Base-by-base conservation (phyloP, 2,329 filamentous ascomycete species). In the Aspergillus neotritici region DNA sequence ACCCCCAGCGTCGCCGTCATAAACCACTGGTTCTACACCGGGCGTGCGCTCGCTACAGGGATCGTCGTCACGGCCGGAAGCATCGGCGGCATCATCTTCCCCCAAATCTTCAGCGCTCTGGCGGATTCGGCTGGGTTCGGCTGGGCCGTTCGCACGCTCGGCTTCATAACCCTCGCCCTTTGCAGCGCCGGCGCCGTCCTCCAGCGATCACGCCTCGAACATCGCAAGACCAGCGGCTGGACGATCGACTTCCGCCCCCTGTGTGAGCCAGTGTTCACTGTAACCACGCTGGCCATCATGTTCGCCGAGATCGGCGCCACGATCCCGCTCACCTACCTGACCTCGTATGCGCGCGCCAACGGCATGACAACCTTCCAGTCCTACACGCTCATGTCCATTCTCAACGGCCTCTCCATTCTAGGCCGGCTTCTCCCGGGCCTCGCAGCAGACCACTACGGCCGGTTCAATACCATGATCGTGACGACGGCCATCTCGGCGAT, bases 251-350 rank as follows among this genome's bases (percentile, higher is more conserved):
- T 62, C 5, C 43, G 32, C 5, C 49, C 54, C 1, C 45, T 63
- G 4, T 46, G 34, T 2, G 58, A 62, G 17, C 25, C 40, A 10
- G 46, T 46, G 7, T 60, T 54, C 25, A 53, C 50, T 0, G 36
- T 50, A 1, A 63, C 58, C 0, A 64, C 56, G 0, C 25, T 55
- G 1, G 60, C 59, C 0, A 50, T 65, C 2, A 62, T 60, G 44
- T 52, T 65, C 4, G 55, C 63, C 14, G 61, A 64, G 35, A 61
- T 63, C 36, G 62, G 56, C 0, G 55, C 60, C 5, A 65, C 65
- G 21, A 59, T 67, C 9, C 64, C 63, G 1, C 47, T 57, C 16
- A 56, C 58, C 6, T 67, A 67, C 44, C 46, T 67, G n/a, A 49
- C 55, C 2, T 60, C 57, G 3, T 64, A 67, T 17, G 54, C 52